Evolutionary conservation across 1,139 yeast species (phyloP), one percentile per base, ranked within the genome.

Genomic region (Yamadazyma sp.): DNA sequence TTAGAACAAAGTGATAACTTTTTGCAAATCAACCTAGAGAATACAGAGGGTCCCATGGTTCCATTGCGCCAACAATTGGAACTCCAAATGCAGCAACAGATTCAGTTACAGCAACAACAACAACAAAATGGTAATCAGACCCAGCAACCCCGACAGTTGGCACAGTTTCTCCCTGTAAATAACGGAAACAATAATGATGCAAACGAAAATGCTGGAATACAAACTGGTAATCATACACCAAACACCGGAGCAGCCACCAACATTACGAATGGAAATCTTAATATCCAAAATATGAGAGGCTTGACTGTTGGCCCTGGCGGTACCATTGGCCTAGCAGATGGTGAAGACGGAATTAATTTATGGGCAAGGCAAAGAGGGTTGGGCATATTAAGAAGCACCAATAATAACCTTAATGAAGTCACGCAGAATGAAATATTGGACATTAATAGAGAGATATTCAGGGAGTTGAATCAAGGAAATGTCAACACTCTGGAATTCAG

Each of bases 401-500:
- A 41, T 33, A 33, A 33, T 33, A 33, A 33, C 13, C 12, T 8
- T 7, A 39, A 43, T 25, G 53, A 54, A 29, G 27, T 46, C 9
- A 44, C 48, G 1, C 54, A 53, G 34, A 59, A 56, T 18, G 67
- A 58, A 26, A 51, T 60, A 51, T 51, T 52, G 16, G 63, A 60
- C 34, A 56, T 66, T 16, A 64, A 64, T 50, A 49, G 69, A 35
- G 70, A 67, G 44, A 61, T 64, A 10, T 61, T 64, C 37, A 46
- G 63, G 38, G 71, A 63, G 42, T 50, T 65, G 25, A 59, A 61
- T 34, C 62, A 59, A 35, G 68, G 67, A 7, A 63, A 59, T 38
- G 56, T 62, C 52, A 56, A 59, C 4, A 64, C 67, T 3, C 69
- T 63, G 27, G 71, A 66, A 42, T 62, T 68, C 64, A 54, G 73